Base-by-base conservation (phyloP, 257 asterid genomes). In the Solanum habrochaites region DNA sequence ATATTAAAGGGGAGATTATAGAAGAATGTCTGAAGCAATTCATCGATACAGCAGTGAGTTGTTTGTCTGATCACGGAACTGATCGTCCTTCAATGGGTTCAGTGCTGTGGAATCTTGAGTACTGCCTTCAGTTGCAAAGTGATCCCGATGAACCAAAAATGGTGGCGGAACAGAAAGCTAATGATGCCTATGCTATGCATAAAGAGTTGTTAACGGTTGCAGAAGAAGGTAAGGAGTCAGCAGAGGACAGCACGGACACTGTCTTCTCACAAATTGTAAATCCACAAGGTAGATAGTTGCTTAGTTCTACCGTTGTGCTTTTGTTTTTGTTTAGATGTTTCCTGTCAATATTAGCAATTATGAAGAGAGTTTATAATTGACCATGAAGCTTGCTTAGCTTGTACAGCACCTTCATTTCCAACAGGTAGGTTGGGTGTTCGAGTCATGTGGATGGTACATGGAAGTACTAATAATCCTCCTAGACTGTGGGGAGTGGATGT, bases 71-170 rank as follows among this genome's bases (percentile, higher is more conserved):
- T 52, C 86, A 87, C 4, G 95, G 97, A 16, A 56, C 83, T 14
- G 88, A 89, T 58, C 91, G 98, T 71, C 99, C 99, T 20, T 84
- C 98, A 7, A 95, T 96, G 97, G 99, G 95, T 10, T 85, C 92
- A 4, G 97, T 94, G 2, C 39, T 96, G 47, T 91, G 97, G 96
- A 91, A 91, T 88, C 99, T 96, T 25, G 99, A 96, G 75, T 89
- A 87, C 15, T 89, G 94, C 21, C 83, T 88, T 8, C 93, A 92
- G 37, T 25, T 96, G 80, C 95, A 94, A 80, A 86, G 11, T 25
- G 89, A 88, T 82, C 93, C 92, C 1, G 92, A 91, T 20, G 92
- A 89, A 14, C 87, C 91, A 2, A 64, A 82, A 60, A 29, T 64
- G 56, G 90, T 49, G 85, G 94, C 91, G 0, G 89, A 90, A 87